A percentile compares a stretch with the other conserved stretches of the same genome.
Evolutionary conservation across 495 filamentous ascomycete species (phyloP).

Genomic region (Niebla homalea): DNA sequence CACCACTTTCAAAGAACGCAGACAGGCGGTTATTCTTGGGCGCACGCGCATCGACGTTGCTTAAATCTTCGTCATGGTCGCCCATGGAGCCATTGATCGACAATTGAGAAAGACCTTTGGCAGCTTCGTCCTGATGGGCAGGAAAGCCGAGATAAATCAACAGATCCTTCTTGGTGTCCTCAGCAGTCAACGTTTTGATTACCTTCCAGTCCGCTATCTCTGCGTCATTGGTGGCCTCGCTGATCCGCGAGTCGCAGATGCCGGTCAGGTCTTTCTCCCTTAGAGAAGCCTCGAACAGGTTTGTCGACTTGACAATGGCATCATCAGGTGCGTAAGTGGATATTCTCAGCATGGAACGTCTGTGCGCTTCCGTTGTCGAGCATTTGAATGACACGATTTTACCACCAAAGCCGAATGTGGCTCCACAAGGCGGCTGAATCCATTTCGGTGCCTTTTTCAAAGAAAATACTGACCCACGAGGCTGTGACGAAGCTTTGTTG

Average conservation of each 20-base stretch:
- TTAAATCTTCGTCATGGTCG: constrained; percentile 28
- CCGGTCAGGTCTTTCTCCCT: constrained; percentile 59
- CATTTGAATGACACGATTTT: constrained; percentile 72
- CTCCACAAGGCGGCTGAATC: constrained; percentile 74
- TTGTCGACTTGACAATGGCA: constrained; percentile 66
- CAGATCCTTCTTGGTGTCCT: constrained; percentile 66
- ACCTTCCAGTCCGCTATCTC: constrained; percentile 95
- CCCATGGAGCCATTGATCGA: constrained; percentile 37
- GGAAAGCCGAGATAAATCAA: constrained; percentile 79
- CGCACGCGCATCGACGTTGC: constrained; percentile 20
- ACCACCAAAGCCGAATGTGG: constrained; percentile 91
- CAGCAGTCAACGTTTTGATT: constrained; percentile 73
- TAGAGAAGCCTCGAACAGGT: constrained; percentile 74
- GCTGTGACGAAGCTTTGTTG: constrained; percentile 76
- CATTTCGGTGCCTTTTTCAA: constrained; percentile 79
- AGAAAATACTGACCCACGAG: constrained; percentile 77
- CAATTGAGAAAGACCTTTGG: constrained; percentile 35
- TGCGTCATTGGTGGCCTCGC: constrained; percentile 62
- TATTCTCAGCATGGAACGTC: constrained; percentile 60
- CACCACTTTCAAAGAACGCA: constrained; percentile 68
- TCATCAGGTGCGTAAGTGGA: constrained; percentile 80
- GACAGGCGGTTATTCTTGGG: constrained; percentile 53
- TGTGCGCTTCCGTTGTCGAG: constrained; percentile 29
- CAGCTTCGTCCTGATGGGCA: constrained; percentile 39
- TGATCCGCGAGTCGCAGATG: constrained; percentile 71